Evolutionary conservation across 2,329 filamentous ascomycete genomes (phyloP), one percentile per base, ranked within the genome.

Genomic region (Diaporthe longicolla): DNA sequence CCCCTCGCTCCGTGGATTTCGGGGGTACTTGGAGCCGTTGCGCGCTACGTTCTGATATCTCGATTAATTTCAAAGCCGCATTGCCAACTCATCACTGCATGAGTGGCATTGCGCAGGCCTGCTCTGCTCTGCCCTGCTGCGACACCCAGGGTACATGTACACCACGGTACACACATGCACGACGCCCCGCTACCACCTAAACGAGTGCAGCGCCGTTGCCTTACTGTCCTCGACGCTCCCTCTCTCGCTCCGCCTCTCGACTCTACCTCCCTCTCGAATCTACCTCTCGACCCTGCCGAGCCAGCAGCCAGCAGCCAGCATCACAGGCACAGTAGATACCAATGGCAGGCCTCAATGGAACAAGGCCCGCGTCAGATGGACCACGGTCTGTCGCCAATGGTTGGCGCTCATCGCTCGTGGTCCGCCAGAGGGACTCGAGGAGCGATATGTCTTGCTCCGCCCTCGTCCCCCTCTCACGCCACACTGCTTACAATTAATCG

Each of bases 71-170:
- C 85, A 86, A 89, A 85, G 85, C 80, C 83, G 89, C 88, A 90
- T 83, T 93, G 92, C 91, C 92, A 93, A 90, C 92, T 91, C 92
- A 93, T 93, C 91, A 90, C 83, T 93, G 91, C 92, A 92, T 93
- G 87, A 88, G 86, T 84, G 83, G 83, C 82, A 68, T 68, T 68
- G 63, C 48, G 52, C 78, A 80, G 80, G 79, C 78, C 79, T 80
- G 82, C 81, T 83, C 79, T 83, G 83, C 82, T 82, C 82, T 82
- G 81, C 82, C 81, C 84, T 82, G 82, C 80, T 80, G 58, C 65
- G 24, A 52, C 69, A 54, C 59, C 32, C 57, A 43, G n/a, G 35
- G 63, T 68, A 68, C 63, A 71, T 71, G 59, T 63, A 37, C 57
- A 71, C 66, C 35, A 11, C 52, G 54, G 66, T 70, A 70, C 43